Base-by-base conservation (phyloP, 2,329 filamentous ascomycete genomes). In the Exophiala dermatitidis region DNA sequence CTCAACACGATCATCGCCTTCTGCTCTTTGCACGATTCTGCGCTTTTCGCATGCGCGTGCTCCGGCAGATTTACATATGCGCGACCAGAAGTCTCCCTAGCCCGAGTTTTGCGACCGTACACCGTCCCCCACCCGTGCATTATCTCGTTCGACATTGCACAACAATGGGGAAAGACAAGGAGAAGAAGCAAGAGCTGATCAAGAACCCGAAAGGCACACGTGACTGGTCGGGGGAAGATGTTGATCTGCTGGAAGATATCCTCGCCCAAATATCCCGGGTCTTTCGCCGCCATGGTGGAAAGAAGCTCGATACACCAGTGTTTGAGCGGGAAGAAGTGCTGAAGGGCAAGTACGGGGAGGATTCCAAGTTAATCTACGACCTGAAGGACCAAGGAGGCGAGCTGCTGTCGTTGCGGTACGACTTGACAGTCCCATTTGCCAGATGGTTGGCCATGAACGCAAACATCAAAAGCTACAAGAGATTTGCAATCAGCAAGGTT, bases 401-500 rank as follows among this genome's bases (percentile, higher is more conserved):
- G 74, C 45, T 89, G 55, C 88, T 85, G 71, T 90, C 88, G 26
- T 77, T 95, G 58, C 83, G 89, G 64, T 95, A 93, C 72, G 89
- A 94, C 66, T 73, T 94, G 62, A 94, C 89, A 1, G 89, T 95
- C 7, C 89, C 89, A 32, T 93, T 95, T 66, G 90, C 91, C 58
- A 84, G 90, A 65, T 96, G 86, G 82, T 80, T 95, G 57, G 90
- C 90, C 65, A 93, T 94, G 88, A 95, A 95, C 72, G 79, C 84
- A 60, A 78, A 82, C 60, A 78, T 94, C 52, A 83, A 87, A 69
- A 85, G 78, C 70, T 91, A 95, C 74, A 95, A 95, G 76, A 82
- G 91, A 65, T 96, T 95, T 71, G 90, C 95, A 74, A 90, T 97
- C 63, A 90, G 89, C 63, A 95, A 95, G 74, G 90, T 95, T 48